Base-by-base conservation (phyloP, 768 basidiomycete genomes). In the Polyporus arcularius region DNA sequence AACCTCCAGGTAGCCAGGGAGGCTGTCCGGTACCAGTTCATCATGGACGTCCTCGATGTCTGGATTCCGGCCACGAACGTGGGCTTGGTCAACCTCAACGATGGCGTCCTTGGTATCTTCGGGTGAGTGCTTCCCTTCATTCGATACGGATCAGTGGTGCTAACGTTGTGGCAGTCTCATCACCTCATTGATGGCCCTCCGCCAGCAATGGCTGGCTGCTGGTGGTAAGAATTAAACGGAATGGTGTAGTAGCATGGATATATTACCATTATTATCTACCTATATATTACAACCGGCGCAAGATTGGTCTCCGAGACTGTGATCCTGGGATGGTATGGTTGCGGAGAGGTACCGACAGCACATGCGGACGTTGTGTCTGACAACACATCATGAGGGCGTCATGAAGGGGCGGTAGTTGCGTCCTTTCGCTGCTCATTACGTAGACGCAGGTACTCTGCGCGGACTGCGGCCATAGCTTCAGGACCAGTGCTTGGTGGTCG, bases 61-160 rank as follows among this genome's bases (percentile, higher is more conserved):
- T 96, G 89, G 87, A 86, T 96, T 67, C 97, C 97, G 5, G 90
- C 94, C 7, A 87, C 88, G 18, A 89, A 83, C 59, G 81, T 95
- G 42, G 92, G 89, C 15, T 76, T 91, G 54, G 80, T 87, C 63
- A 82, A 83, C 65, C 67, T 96, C 65, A 93, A 89, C 70, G 97
- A 98, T 61, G 96, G 96, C 28, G 69, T 85, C 18, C 76, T 96
- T 31, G 96, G 97, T 56, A 78, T 92, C 59, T 81, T 92, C 64
- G 97, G 96, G 93, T 96, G 62, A 68, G 83, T 75, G 16, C 11
- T 10, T 67, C 38, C 48, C 28, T 45, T 45, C 8, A 4, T 47
- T 18, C 38, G n/a, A 30, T 14, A 9, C 30, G 10, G 40, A 7
- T 62, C 1, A 48, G 11, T 43, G 45, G 14, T 58, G 16, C 57